phyloP scores from a whole-genome alignment of 345 rosid species.

The Eucalyptus marginata region DNA sequence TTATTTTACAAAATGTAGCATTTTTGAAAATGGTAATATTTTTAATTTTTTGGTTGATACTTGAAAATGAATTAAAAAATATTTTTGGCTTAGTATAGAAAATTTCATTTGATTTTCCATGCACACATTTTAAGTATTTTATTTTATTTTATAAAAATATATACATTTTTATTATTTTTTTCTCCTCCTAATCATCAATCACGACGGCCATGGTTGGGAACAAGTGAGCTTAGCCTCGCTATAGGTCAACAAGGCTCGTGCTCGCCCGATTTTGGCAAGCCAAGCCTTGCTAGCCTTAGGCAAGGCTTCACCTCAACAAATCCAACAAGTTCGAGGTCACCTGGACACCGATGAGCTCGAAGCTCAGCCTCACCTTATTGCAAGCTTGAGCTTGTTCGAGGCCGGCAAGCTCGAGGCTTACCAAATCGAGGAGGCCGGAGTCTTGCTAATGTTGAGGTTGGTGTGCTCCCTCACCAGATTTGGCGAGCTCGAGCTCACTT shows the following conservation, averaged over 20 bases:
- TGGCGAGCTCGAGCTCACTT: no score
- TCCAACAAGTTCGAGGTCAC: rapidly evolving
- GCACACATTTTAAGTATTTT: no score
- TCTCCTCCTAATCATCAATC: rapidly evolving
- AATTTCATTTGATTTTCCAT: no score
- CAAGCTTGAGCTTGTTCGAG: rapidly evolving
- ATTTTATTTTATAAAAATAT: no score
- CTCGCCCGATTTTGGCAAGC: rapidly evolving
- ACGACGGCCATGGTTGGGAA: rapidly evolving
- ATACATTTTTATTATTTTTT: no score
- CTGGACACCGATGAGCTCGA: rapidly evolving
- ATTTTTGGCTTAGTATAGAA: no score
- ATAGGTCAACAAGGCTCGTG: rapidly evolving
- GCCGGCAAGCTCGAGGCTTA: rapidly evolving
- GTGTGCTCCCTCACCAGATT: rapidly evolving
- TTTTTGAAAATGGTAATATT: no score
- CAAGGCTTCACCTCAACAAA: no score
- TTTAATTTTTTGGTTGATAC: no score
- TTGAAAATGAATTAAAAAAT: no score
- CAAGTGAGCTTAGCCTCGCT: rapidly evolving
- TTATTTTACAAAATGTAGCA: no score
- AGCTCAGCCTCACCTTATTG: rapidly evolving
- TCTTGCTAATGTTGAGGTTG: rapidly evolving
- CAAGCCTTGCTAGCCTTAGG: no score
- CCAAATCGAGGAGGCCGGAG: rapidly evolving